phyloP scores from a whole-genome alignment of 176 grass and related monocot genomes.

The Panicum miliaceum region DNA sequence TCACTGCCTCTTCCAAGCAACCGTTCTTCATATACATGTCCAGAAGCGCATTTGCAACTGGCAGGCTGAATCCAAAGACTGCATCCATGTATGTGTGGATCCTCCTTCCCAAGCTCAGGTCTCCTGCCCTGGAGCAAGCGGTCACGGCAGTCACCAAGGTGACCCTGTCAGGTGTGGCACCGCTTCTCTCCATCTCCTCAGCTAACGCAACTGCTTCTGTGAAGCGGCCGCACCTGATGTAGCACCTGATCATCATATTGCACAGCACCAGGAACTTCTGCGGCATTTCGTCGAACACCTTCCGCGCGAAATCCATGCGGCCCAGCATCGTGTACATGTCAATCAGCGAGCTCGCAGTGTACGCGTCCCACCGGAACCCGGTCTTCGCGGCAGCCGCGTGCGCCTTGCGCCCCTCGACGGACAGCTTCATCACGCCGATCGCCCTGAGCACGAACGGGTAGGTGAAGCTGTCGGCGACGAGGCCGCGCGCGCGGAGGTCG shows the following conservation, averaged over 20 bases:
- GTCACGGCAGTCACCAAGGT: conserved; percentile 52
- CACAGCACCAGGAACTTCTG: conserved; percentile 44
- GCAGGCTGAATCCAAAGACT: conserved; percentile 49
- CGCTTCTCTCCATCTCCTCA: conserved; percentile 47
- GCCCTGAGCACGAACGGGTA: conserved; percentile 72
- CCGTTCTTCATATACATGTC: conserved; percentile 71
- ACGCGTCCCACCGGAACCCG: conserved; percentile 57
- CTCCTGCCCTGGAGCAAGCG: conserved; percentile 49
- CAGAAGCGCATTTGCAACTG: conserved; percentile 63
- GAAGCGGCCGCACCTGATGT: conserved; percentile 50
- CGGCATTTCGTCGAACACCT: conserved; percentile 68
- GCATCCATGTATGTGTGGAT: conserved; percentile 60
- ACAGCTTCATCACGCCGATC: conserved; percentile 51
- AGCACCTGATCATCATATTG: conserved; percentile 65
- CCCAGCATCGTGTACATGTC: conserved; percentile 59
- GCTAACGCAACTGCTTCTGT: conserved; percentile 41
- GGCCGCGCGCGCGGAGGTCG: conserved; percentile 50
- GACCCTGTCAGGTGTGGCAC: conserved; percentile 46
- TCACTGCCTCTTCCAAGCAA: conserved; percentile 49
- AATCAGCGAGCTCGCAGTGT: conserved; percentile 61
- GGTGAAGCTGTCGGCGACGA: conserved; percentile 71
- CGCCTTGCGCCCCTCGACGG: conserved; percentile 50
- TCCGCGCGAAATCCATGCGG: conserved; percentile 26
- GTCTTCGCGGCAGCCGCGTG: conserved; percentile 51
- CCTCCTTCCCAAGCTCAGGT: conserved; percentile 58